phyloP scores from a whole-genome alignment of 129 eudicot genomes.

The Silybum marianum region DNA sequence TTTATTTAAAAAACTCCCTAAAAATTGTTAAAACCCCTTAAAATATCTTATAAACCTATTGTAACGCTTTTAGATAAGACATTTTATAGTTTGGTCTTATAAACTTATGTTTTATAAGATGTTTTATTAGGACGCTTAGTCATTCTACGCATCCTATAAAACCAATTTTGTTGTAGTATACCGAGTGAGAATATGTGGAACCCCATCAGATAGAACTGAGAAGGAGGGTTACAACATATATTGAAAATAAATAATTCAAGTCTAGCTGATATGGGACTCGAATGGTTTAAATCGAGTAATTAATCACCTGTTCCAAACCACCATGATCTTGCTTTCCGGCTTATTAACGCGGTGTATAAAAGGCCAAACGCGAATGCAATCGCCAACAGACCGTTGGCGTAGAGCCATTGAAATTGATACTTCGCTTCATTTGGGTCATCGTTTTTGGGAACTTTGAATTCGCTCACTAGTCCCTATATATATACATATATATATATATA shows the following conservation, averaged over 20 bases:
- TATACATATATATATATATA: background rate
- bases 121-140: too few relatives aligned
- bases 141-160: too few relatives aligned
- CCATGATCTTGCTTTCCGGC: constrained; percentile 67
- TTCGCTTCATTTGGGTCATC: constrained; percentile 29
- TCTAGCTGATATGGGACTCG: background rate
- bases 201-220: background rate
- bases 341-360: constrained; percentile 51
- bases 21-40: too few relatives aligned
- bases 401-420: constrained; percentile 62
- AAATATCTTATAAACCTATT: too few relatives aligned
- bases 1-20: too few relatives aligned
- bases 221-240: background rate
- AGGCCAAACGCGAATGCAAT: constrained; percentile 58
- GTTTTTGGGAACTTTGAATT: constrained; percentile 48
- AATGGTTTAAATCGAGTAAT: background rate
- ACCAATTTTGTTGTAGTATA: too few relatives aligned
- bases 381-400: constrained; percentile 55
- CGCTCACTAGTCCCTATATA: constrained; percentile 53
- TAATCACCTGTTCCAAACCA: constrained; percentile 53
- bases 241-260: background rate
- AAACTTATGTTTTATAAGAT: too few relatives aligned
- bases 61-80: too few relatives aligned
- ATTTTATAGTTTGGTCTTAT: too few relatives aligned
- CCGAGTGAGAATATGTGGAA: background rate